A percentile compares a stretch with the other conserved stretches of the same genome.
phyloP scores from a whole-genome alignment of 768 basidiomycete species.

The Gautieria morchelliformis region DNA sequence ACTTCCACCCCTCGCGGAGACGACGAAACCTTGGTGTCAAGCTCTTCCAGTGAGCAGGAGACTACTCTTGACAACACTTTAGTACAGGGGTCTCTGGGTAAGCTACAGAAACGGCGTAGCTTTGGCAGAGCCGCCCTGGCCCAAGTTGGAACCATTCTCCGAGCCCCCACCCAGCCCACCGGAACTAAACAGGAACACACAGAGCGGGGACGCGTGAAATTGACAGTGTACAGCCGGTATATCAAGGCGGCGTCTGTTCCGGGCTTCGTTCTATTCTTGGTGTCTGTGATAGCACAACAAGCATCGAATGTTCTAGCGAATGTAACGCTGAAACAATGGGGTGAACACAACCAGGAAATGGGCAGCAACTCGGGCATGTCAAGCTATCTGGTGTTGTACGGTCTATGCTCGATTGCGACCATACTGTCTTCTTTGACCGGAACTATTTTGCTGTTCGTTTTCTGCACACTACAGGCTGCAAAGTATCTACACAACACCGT shows the following conservation, averaged over 20 bases:
- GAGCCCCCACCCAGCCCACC: slow-evolving; percentile 19
- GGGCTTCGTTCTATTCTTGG: slow-evolving; percentile 56
- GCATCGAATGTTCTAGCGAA: slow-evolving; percentile 49
- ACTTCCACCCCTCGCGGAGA: slow-evolving; percentile 19
- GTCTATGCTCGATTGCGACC: slow-evolving; percentile 54
- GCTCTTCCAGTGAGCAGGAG: slow-evolving; percentile 1
- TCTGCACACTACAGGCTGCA: slow-evolving; percentile 67
- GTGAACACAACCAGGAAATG: slow-evolving; percentile 58
- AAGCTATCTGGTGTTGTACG: slow-evolving; percentile 54
- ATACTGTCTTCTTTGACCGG: slow-evolving; percentile 26
- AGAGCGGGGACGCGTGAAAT: slow-evolving; percentile 76
- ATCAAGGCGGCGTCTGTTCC: slow-evolving; percentile 66
- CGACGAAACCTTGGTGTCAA: slow-evolving; percentile 10
- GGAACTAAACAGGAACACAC: slow-evolving; percentile 60
- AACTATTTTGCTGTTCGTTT: slow-evolving; percentile 51
- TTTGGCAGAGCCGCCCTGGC: slow-evolving; percentile 48
- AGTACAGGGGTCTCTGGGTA: slow-evolving; percentile 37
- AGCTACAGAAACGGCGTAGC: slow-evolving; percentile 46
- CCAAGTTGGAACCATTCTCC: not conserved
- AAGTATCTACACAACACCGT: slow-evolving; percentile 70
- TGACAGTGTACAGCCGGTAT: slow-evolving; percentile 66
- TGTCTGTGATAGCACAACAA: slow-evolving; percentile 53
- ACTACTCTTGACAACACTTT: slow-evolving; percentile 5
- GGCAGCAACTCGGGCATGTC: slow-evolving; percentile 52
- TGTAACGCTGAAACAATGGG: slow-evolving; percentile 70